phyloP scores from a whole-genome alignment of 2,329 filamentous ascomycete genomes.

The Ceratocystis huliohia region DNA sequence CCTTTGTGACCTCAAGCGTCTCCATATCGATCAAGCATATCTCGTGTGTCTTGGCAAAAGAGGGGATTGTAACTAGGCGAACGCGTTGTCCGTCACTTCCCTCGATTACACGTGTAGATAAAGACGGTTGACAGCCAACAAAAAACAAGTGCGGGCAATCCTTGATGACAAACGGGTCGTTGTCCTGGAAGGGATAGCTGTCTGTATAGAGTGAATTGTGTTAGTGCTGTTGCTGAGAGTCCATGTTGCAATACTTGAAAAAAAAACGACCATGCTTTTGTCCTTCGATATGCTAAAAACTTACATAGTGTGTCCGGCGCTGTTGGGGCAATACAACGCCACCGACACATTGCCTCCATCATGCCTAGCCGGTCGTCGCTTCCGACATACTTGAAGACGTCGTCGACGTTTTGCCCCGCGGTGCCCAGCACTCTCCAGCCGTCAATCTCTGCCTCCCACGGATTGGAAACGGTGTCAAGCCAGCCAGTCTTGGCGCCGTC shows the following conservation, averaged over 20 bases:
- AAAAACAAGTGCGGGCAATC: constrained; percentile 85
- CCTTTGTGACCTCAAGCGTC: constrained; percentile 62
- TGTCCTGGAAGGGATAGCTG: constrained; percentile 92
- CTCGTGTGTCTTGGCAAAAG: constrained; percentile 65
- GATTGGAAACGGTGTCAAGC: constrained; percentile 85
- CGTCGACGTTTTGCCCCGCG: constrained; percentile 84
- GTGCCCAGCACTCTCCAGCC: constrained; percentile 81
- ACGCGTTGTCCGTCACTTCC: constrained; percentile 57
- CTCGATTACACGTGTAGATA: constrained; percentile 57
- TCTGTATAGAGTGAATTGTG: constrained; percentile 37
- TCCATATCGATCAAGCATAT: constrained; percentile 76
- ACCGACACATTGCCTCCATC: constrained; percentile 90
- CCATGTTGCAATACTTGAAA: not conserved
- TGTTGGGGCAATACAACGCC: constrained; percentile 83
- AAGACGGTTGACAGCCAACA: constrained; percentile 69
- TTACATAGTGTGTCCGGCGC: constrained; percentile 90
- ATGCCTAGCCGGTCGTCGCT: constrained; percentile 66
- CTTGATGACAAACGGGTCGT: constrained; percentile 79
- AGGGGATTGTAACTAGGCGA: constrained; percentile 69
- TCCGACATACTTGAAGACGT: constrained; percentile 82
- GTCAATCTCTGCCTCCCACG: constrained; percentile 80
- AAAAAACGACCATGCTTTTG: not conserved
- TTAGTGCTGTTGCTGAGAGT: not conserved
- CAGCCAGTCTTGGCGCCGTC: constrained; percentile 40
- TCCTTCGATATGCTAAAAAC: constrained; percentile 27